phyloP scores from a whole-genome alignment of 768 basidiomycete species.

The Candolleomyces efflorescens region DNA sequence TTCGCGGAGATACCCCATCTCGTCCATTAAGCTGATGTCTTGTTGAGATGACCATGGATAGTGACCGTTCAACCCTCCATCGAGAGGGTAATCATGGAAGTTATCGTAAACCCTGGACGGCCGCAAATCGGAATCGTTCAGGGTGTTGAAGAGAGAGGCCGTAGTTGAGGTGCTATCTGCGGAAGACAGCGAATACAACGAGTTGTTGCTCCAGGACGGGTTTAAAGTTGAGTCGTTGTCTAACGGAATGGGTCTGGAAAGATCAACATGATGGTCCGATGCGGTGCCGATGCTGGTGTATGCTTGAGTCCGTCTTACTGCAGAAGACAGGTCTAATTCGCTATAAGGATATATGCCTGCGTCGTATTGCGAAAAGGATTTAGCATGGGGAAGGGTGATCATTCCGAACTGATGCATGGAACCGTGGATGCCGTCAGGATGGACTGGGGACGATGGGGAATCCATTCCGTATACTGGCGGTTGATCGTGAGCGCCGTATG shows the following conservation, averaged over 20 bases:
- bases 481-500: neutral
- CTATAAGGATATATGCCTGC: neutral
- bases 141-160: neutral
- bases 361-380: neutral
- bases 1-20: conserved; percentile 2
- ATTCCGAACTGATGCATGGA: neutral
- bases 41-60: neutral
- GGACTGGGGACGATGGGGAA: neutral
- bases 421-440: neutral
- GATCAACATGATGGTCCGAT: conserved; percentile 8
- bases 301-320: neutral
- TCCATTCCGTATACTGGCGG: neutral
- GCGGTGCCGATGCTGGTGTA: neutral
- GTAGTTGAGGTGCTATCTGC: neutral
- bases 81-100: neutral
- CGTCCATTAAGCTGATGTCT: neutral
- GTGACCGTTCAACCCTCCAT: neutral
- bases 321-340: neutral
- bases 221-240: conserved; percentile 40
- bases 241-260: conserved; percentile 26
- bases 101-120: neutral
- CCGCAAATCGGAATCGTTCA: neutral
- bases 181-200: conserved; percentile 13
- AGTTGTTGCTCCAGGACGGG: conserved; percentile 37
- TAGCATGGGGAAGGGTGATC: neutral